Conservation (phyloP, 331 rosid genomes). For the Spiraea crenata region DNA sequence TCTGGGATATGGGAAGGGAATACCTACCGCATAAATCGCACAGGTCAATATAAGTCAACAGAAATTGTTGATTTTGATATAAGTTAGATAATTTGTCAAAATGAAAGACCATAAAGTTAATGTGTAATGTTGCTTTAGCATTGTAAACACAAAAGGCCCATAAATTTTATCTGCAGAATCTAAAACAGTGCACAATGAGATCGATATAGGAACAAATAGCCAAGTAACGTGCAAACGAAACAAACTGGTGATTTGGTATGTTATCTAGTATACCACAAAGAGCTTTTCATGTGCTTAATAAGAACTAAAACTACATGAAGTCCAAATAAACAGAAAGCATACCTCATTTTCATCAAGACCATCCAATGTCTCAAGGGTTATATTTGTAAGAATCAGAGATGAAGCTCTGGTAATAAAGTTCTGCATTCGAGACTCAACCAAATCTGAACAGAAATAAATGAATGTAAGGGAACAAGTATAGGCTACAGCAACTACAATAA, state of each 20-base stretch:
- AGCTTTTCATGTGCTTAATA: no score
- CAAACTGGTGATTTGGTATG: no score
- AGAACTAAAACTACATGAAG: not conserved
- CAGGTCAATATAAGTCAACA: constrained; percentile 19
- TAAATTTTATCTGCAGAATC: not conserved
- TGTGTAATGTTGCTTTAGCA: not conserved
- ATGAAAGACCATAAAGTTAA: not conserved
- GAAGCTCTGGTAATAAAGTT: constrained; percentile 55
- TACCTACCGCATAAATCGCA: constrained; percentile 51
- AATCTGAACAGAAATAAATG: constrained; percentile 40
- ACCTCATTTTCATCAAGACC: constrained; percentile 81
- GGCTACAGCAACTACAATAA: constrained; percentile 14
- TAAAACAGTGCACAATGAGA: not conserved
- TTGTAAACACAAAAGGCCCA: not conserved
- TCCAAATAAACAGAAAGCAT: constrained; percentile 9
- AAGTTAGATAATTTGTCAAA: not conserved
- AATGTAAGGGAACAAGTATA: not conserved
- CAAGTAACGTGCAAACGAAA: no score
- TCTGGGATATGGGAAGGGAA: constrained; percentile 70
- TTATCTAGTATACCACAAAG: no score
- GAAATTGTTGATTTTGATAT: not conserved
- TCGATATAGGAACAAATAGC: not conserved
- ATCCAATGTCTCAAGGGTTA: constrained; percentile 49
- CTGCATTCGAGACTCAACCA: constrained; percentile 51
- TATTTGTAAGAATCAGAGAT: constrained; percentile 62